Base-by-base conservation (phyloP, 306 rosid species). In the Sophora flavescens region DNA sequence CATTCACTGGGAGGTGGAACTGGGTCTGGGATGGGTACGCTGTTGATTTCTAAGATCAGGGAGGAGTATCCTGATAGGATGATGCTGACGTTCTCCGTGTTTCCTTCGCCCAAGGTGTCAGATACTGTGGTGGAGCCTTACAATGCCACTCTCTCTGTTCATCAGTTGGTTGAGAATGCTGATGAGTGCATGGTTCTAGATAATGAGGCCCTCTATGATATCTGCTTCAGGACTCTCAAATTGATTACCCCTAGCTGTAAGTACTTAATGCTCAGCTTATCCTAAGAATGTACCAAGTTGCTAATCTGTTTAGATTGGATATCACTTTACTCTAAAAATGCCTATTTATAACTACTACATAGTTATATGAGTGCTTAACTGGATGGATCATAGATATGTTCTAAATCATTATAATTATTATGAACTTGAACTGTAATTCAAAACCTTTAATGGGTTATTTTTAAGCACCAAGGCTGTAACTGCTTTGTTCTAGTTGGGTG, bases 91-190 rank as follows among this genome's bases (percentile, higher is more conserved):
- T 87, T 87, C 77, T 87, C 90, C 0, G 88, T 87, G 32, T 87
- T 87, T 16, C 88, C 90, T 10, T 87, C 90, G 0, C 90, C 90
- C 0, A 87, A 87, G 77, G 90, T 87, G 14, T 87, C 90, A 3
- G 90, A 87, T 48, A 87, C 90, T 42, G 90, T 87, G 9, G 90
- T 87, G 7, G 88, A 87, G 83, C 90, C 90, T 26, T 87, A 87
- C 32, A 87, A 87, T 77, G 90, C 90, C 22, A 87, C 90, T 44
- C 88, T 87, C 26, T 87, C 91, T 28, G 88, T 87, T 63, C 91
- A 87, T 64, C 91, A 87, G 76, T 69, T 87, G 82, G 91, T 87
- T 63, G 91, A 87, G 80, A 87, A 87, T 59, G 91, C 91, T 36
- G 91, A 87, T 50, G 91, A 87, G 60, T 84, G 91, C 13, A 87